A percentile compares a stretch with the other conserved stretches of the same genome.
phyloP scores from a whole-genome alignment of 352 stramenopile genomes.

The Pseudoperonospora humuli region DNA sequence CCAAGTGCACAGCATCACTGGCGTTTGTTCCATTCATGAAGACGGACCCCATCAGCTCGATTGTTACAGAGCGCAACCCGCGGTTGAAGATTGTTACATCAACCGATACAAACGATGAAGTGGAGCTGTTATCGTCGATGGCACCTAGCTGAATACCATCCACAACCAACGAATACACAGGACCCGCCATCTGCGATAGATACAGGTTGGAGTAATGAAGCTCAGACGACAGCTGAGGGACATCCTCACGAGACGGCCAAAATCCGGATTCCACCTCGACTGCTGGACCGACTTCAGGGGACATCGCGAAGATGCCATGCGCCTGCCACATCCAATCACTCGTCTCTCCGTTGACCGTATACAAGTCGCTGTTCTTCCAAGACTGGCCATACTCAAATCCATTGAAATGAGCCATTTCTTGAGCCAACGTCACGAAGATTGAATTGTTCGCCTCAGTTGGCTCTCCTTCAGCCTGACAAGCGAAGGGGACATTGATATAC shows the following conservation, averaged over 20 bases:
- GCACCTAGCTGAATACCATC: constrained; percentile 8
- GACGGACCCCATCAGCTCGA: constrained; percentile 32
- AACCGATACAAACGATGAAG: constrained; percentile 15
- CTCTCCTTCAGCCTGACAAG: constrained; percentile 53
- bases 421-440: constrained; percentile 44
- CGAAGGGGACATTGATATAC: constrained; percentile 81
- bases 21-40: constrained; percentile 28
- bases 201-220: constrained; percentile 74
- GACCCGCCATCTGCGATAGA: constrained; percentile 38
- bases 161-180: constrained; percentile 48
- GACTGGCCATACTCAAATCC: constrained; percentile 67
- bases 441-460: constrained; percentile 25
- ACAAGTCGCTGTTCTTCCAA: constrained; percentile 80
- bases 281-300: constrained; percentile 63
- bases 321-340: constrained; percentile 83
- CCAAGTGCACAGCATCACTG: constrained; percentile 20
- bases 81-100: constrained; percentile 30
- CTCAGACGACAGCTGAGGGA: constrained; percentile 51
- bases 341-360: constrained; percentile 82
- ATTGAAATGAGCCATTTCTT: constrained; percentile 71
- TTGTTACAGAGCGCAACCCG: constrained; percentile 24
- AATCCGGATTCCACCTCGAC: constrained; percentile 54
- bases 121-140: constrained; percentile 1
- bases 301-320: constrained; percentile 82
- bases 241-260: constrained; percentile 48